These are phyloP conservation scores for Areca catechu DNA, from an alignment of 176 grass and related monocot genomes.

Conservation along the genomic window DNA sequence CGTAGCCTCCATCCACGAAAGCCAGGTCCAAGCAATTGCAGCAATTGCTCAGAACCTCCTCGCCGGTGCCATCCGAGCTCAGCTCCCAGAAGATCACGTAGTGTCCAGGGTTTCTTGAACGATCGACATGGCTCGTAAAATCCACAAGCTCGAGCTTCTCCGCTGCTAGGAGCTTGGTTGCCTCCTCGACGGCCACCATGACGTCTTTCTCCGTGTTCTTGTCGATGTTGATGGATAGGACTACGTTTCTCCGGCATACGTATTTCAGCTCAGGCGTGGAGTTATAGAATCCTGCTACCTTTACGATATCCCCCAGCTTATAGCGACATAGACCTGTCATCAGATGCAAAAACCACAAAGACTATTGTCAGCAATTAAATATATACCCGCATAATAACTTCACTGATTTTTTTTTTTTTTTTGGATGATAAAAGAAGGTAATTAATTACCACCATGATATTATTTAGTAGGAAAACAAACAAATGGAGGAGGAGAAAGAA, in stretches of 20 bases:
- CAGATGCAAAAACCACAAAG: background rate
- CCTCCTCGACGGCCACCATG: constrained; percentile 72
- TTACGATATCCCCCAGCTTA: constrained; percentile 72
- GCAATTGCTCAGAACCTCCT: constrained; percentile 52
- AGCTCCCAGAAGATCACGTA: constrained; percentile 99
- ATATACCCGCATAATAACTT: no score
- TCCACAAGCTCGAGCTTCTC: constrained; percentile 87
- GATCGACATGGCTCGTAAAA: constrained; percentile 79
- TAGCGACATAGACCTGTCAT: constrained; percentile 77
- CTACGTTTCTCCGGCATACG: constrained; percentile 82
- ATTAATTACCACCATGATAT: no score
- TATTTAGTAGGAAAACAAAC: no score
- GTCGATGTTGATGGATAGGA: constrained; percentile 92
- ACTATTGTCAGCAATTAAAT: no score
- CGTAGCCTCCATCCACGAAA: constrained; percentile 73
- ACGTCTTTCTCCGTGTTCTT: constrained; percentile 99
- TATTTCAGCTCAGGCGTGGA: constrained; percentile 72
- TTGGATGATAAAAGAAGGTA: no score
- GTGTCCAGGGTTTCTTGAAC: constrained; percentile 42
- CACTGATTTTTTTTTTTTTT: no score
- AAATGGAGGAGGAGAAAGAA: no score
- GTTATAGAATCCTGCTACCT: constrained; percentile 65
- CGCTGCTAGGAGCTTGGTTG: constrained; percentile 58
- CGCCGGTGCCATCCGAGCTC: constrained; percentile 28
- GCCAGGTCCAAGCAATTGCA: constrained; percentile 74